A percentile compares a stretch with the other conserved stretches of the same genome.
phyloP scores from a whole-genome alignment of 805 yeast species.

The Teunomyces kruisii region DNA sequence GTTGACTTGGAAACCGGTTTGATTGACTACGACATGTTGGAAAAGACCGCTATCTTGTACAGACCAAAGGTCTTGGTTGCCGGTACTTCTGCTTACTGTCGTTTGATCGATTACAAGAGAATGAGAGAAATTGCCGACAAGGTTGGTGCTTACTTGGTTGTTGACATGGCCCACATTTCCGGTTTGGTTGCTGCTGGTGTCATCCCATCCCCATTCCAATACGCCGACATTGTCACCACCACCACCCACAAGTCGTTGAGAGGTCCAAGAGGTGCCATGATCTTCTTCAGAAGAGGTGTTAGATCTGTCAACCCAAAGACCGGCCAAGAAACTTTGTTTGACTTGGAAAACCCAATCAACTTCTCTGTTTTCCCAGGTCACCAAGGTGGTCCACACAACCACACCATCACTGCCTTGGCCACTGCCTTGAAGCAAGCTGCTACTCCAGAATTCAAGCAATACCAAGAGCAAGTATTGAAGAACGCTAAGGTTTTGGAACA shows the following conservation, averaged over 20 bases:
- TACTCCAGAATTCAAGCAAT: slow-evolving; percentile 82
- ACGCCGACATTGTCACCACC: slow-evolving; percentile 95
- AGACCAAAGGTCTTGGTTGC: slow-evolving; percentile 96
- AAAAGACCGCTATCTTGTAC: slow-evolving; percentile 76
- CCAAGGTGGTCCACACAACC: slow-evolving; percentile 99
- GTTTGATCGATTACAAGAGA: slow-evolving; percentile 85
- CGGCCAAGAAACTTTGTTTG: slow-evolving; percentile 83
- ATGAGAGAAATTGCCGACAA: slow-evolving; percentile 89
- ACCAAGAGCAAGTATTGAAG: slow-evolving; percentile 78
- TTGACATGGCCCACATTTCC: slow-evolving; percentile 97
- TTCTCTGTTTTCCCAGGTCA: slow-evolving; percentile 99
- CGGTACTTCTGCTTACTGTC: slow-evolving; percentile 94
- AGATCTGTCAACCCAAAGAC: slow-evolving; percentile 73
- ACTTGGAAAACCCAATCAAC: slow-evolving; percentile 87
- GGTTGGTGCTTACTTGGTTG: slow-evolving; percentile 88
- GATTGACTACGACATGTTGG: slow-evolving; percentile 88
- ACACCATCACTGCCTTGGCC: slow-evolving; percentile 93
- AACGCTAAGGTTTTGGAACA: slow-evolving; percentile 79
- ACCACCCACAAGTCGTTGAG: slow-evolving; percentile 97
- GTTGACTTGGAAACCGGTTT: slow-evolving; percentile 82
- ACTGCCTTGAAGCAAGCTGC: slow-evolving; percentile 92
- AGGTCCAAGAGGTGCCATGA: slow-evolving; percentile 99
- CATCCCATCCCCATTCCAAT: slow-evolving; percentile 87
- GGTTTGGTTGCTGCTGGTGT: slow-evolving; percentile 96
- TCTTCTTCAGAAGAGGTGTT: slow-evolving; percentile 93